Percentiles rank a stretch among this genome's conserved stretches.
Evolutionary conservation across 345 rosid genomes (phyloP).

Genomic region (Durio zibethinus): DNA sequence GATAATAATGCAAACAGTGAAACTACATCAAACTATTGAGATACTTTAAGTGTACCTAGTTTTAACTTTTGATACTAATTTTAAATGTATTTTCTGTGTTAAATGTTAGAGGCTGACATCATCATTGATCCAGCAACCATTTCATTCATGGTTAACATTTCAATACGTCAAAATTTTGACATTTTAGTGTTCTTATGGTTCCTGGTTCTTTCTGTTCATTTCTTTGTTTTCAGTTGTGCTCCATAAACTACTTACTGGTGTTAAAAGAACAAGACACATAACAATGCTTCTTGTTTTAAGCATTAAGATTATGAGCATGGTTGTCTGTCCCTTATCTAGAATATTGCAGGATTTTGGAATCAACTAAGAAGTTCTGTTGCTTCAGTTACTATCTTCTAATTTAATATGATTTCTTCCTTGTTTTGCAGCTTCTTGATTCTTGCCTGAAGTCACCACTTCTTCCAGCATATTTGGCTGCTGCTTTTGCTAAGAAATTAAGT

Average conservation of each 20-base stretch:
- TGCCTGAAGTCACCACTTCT: constrained; percentile 93
- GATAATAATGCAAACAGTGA: not conserved
- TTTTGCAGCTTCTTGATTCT: constrained; percentile 84
- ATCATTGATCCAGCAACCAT: not conserved
- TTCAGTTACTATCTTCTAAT: not conserved
- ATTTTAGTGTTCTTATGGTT: not conserved
- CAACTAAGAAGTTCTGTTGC: not conserved
- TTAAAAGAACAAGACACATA: not conserved
- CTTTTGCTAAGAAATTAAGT: constrained; percentile 86
- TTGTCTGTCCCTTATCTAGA: not conserved
- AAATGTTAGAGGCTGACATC: not conserved
- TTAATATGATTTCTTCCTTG: constrained; percentile 2
- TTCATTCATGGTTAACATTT: not conserved
- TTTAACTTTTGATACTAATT: not conserved
- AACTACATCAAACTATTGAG: not conserved
- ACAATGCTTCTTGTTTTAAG: not conserved
- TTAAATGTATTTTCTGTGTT: not conserved
- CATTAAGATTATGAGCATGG: not conserved
- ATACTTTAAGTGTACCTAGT: not conserved
- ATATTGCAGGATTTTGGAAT: not conserved
- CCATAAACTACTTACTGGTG: not conserved
- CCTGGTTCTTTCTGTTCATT: not conserved
- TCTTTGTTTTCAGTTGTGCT: not conserved
- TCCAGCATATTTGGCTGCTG: constrained; percentile 96
- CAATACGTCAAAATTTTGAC: not conserved